Evolutionary conservation across 768 basidiomycete genomes (phyloP).

Genomic region (Panaeolus cyanescens): DNA sequence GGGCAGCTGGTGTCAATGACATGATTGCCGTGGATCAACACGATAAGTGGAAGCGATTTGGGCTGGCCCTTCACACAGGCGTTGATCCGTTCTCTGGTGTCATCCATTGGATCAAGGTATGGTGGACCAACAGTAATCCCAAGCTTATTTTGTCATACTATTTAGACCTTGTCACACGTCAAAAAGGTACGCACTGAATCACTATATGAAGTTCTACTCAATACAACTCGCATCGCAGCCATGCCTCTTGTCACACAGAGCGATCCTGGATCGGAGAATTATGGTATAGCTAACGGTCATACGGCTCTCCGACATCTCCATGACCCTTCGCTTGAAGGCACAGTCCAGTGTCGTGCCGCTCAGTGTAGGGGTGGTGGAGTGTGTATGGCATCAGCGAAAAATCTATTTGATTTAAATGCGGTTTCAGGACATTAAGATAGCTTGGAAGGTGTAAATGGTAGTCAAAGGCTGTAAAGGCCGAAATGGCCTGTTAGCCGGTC

Average conservation of each 20-base stretch:
- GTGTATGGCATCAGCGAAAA: too few relatives aligned
- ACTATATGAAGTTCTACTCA: background rate
- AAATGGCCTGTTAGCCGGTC: too few relatives aligned
- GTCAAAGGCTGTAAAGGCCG: too few relatives aligned
- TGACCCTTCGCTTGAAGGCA: constrained; percentile 36
- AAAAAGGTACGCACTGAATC: too few relatives aligned
- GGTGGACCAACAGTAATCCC: constrained; percentile 44
- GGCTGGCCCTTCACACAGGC: constrained; percentile 32
- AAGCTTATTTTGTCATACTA: constrained; percentile 35
- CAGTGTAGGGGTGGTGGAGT: too few relatives aligned
- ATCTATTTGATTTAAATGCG: too few relatives aligned
- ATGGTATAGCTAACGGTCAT: constrained; percentile 44
- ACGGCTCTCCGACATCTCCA: constrained; percentile 35
- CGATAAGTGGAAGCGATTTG: constrained; percentile 46
- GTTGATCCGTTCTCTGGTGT: constrained; percentile 36
- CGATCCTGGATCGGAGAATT: constrained; percentile 45
- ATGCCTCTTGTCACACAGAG: constrained; percentile 44
- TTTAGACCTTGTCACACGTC: constrained; percentile 21
- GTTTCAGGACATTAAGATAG: too few relatives aligned
- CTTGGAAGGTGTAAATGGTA: too few relatives aligned
- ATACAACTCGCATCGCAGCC: constrained; percentile 12
- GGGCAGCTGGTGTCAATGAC: constrained; percentile 43
- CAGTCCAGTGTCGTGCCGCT: constrained; percentile 44
- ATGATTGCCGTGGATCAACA: constrained; percentile 42
- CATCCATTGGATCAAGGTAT: constrained; percentile 38